These are phyloP conservation scores for Lentinus brumalis DNA, from an alignment of 768 basidiomycete species.

Conservation along the genomic window DNA sequence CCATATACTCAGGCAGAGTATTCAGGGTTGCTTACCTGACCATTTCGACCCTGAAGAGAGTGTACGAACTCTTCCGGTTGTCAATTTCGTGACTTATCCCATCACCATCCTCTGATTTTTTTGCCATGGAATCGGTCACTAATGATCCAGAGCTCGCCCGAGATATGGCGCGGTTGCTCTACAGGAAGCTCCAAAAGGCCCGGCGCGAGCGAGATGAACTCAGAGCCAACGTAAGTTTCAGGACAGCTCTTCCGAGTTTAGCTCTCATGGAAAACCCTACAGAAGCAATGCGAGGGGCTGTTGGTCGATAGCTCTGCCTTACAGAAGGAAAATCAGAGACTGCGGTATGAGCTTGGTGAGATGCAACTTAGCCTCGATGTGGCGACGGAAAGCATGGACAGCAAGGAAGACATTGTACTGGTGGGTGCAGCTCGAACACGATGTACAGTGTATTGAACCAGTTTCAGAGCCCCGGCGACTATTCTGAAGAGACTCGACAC, in stretches of 20 bases:
- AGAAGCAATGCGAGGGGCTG: background rate
- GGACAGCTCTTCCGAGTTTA: background rate
- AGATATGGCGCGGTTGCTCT: constrained; percentile 9
- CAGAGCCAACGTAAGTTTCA: background rate
- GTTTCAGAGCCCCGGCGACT: too few relatives aligned
- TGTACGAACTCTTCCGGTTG: too few relatives aligned
- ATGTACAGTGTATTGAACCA: background rate
- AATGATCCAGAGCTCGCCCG: constrained; percentile 13
- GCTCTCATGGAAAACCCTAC: background rate
- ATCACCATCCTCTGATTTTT: background rate
- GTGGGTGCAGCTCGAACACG: background rate
- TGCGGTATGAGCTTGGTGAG: background rate
- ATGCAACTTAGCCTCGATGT: background rate
- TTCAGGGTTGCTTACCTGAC: too few relatives aligned
- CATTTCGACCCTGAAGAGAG: too few relatives aligned
- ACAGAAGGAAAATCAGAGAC: background rate
- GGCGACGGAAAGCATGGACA: background rate
- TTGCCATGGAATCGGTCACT: constrained; percentile 6
- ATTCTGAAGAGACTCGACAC: too few relatives aligned
- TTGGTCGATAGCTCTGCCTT: background rate
- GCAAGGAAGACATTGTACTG: background rate
- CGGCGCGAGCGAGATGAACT: constrained; percentile 7
- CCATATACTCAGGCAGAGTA: too few relatives aligned
- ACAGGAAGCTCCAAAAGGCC: constrained; percentile 7
- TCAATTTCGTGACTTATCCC: too few relatives aligned